Conservation (phyloP, 2,329 filamentous ascomycete genomes). For the Aspergillus chevalieri region DNA sequence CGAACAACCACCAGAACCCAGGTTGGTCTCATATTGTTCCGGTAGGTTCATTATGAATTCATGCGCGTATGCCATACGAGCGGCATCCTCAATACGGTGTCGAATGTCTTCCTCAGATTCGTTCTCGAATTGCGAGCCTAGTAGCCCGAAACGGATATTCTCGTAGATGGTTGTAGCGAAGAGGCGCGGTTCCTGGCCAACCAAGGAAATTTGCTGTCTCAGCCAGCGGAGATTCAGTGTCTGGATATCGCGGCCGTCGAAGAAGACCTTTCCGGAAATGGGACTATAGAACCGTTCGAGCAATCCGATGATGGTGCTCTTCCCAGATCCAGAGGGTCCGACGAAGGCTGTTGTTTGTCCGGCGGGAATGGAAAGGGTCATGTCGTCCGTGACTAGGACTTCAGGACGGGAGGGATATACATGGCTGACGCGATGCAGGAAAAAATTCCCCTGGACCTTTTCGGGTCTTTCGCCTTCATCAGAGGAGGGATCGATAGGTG, state of each 20-base stretch:
- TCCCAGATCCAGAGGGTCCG: conserved; percentile 88
- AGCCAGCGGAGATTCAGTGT: conserved; percentile 84
- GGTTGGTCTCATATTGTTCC: conserved; percentile 85
- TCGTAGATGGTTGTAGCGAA: conserved; percentile 84
- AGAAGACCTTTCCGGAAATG: conserved; percentile 66
- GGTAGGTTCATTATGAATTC: conserved; percentile 79
- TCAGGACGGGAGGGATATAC: conserved; percentile 92
- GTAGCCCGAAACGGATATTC: conserved; percentile 82
- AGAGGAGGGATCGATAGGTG: conserved; percentile 72
- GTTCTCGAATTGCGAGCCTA: conserved; percentile 71
- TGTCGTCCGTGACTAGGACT: conserved; percentile 78
- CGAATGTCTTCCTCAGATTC: conserved; percentile 61
- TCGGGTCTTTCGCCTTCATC: conserved; percentile 68
- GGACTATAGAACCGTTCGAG: conserved; percentile 96
- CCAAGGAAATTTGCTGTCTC: conserved; percentile 83
- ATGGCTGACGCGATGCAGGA: conserved; percentile 76
- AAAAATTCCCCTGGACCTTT: conserved; percentile 67
- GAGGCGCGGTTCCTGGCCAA: conserved; percentile 86
- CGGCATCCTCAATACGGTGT: conserved; percentile 70
- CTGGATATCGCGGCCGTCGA: conserved; percentile 78
- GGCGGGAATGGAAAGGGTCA: conserved; percentile 72
- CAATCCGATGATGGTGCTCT: conserved; percentile 88
- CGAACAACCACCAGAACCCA: conserved; percentile 87
- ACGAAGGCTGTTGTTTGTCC: conserved; percentile 94
- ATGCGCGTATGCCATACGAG: conserved; percentile 87